phyloP scores from a whole-genome alignment of 2,329 filamentous ascomycete species.

The Ophiognomonia clavigignenti-juglandacearum region DNA sequence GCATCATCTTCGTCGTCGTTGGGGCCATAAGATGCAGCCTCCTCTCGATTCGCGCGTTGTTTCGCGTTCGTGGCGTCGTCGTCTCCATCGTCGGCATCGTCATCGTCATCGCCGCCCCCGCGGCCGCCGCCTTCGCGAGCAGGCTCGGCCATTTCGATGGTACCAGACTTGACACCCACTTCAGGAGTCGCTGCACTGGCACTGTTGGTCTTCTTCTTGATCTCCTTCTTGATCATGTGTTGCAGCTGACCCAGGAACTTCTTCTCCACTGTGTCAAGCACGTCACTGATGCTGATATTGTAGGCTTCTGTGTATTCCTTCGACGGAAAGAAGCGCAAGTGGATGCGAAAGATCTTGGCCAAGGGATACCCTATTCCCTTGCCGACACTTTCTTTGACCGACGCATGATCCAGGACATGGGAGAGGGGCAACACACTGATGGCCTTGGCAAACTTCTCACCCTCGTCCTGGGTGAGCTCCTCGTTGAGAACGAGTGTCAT shows the following conservation, averaged over 20 bases:
- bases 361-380: conserved; percentile 62
- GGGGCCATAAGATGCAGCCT: conserved; percentile 83
- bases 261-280: conserved; percentile 73
- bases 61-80: conserved; percentile 73
- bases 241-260: conserved; percentile 72
- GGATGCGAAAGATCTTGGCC: conserved; percentile 81
- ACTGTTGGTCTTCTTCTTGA: conserved; percentile 72
- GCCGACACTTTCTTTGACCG: conserved; percentile 74
- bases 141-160: conserved; percentile 44
- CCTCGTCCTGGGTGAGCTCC: conserved; percentile 63
- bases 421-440: conserved; percentile 83
- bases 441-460: conserved; percentile 80
- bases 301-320: conserved; percentile 83
- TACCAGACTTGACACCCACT: conserved; percentile 53
- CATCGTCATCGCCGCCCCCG: conserved; percentile 41
- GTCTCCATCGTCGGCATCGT: conserved; percentile 69
- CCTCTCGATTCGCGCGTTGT: conserved; percentile 67
- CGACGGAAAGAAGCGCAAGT: conserved; percentile 77
- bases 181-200: conserved; percentile 70
- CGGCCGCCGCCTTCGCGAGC: conserved; percentile 30
- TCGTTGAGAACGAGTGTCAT: conserved; percentile 80
- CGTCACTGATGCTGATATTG: conserved; percentile 72
- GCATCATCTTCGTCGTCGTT: conserved; percentile 89
- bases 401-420: conserved; percentile 76
- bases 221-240: conserved; percentile 66